Percentiles rank a stretch among this genome's conserved stretches.
Evolutionary conservation across 1,139 yeast genomes (phyloP).

Genomic region (Lodderomyces jiufengensis): DNA sequence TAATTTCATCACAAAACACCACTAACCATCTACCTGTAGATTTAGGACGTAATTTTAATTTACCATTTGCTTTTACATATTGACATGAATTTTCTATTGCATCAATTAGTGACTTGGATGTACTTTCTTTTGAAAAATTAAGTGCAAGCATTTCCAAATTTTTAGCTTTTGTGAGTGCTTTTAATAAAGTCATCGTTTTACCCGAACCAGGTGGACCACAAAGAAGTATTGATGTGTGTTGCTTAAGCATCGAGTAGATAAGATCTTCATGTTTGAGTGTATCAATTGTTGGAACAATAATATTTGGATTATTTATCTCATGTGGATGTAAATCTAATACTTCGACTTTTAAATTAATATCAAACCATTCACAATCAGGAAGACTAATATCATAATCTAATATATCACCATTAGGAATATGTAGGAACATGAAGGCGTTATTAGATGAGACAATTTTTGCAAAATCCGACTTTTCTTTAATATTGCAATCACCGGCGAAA

Average conservation of each 20-base stretch:
- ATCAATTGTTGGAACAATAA: conserved; percentile 77
- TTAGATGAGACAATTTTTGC: conserved; percentile 25
- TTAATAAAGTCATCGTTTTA: conserved; percentile 84
- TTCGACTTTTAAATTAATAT: conserved; percentile 45
- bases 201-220: conserved; percentile 99
- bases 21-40: conserved; percentile 70
- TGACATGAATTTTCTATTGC: conserved; percentile 73
- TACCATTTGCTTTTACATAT: conserved; percentile 51
- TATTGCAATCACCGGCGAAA: conserved; percentile 57
- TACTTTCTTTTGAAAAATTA: conserved; percentile 82
- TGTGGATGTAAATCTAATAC: conserved; percentile 55
- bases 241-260: conserved; percentile 54
- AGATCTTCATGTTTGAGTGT: conserved; percentile 66
- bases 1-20: conserved; percentile 89
- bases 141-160: conserved; percentile 61
- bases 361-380: conserved; percentile 49
- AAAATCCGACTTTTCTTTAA: conserved; percentile 39
- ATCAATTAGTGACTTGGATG: conserved; percentile 58
- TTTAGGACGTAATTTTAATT: conserved; percentile 56
- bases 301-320: conserved; percentile 57
- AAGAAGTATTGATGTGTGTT: conserved; percentile 60
- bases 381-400: conserved; percentile 47
- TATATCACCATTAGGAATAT: conserved; percentile 13
- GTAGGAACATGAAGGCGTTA: conserved; percentile 16
- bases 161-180: conserved; percentile 59